A percentile compares a stretch with the other conserved stretches of the same genome.
Evolutionary conservation across 2,329 filamentous ascomycete species (phyloP).

Genomic region (Fusarium fracticaudum): DNA sequence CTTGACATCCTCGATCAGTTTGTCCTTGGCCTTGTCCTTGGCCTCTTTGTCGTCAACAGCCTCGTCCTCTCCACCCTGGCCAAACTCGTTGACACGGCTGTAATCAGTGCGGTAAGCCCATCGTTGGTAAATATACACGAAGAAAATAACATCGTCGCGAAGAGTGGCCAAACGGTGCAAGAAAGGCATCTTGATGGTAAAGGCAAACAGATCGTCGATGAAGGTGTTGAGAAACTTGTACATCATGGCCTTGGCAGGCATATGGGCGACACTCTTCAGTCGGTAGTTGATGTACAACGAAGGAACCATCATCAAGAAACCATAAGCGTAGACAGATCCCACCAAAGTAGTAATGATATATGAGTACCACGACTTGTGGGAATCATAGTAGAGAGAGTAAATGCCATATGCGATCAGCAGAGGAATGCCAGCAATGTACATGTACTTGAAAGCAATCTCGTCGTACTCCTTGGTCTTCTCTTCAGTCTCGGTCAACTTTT

Average conservation of each 20-base stretch:
- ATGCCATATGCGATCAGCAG: slow-evolving; percentile 87
- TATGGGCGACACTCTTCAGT: slow-evolving; percentile 93
- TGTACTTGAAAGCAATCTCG: slow-evolving; percentile 95
- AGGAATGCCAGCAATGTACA: slow-evolving; percentile 91
- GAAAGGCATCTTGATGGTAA: slow-evolving; percentile 99
- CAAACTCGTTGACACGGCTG: slow-evolving; percentile 94
- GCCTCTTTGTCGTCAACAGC: slow-evolving; percentile 75
- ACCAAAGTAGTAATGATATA: slow-evolving; percentile 96
- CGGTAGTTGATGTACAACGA: slow-evolving; percentile 99
- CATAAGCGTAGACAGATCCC: slow-evolving; percentile 95
- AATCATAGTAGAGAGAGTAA: slow-evolving; percentile 92
- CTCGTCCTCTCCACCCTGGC: slow-evolving; percentile 95
- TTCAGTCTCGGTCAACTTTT: slow-evolving; percentile 93
- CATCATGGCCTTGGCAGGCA: slow-evolving; percentile 95
- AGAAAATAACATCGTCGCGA: slow-evolving; percentile 97
- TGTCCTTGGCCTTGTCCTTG: slow-evolving; percentile 52
- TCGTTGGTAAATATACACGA: slow-evolving; percentile 94
- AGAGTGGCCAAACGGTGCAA: slow-evolving; percentile 92
- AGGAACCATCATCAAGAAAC: slow-evolving; percentile 99
- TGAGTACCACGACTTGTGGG: slow-evolving; percentile 97
- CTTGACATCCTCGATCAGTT: slow-evolving; percentile 49
- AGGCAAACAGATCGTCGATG: slow-evolving; percentile 97
- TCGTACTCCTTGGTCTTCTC: slow-evolving; percentile 99
- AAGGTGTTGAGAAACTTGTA: slow-evolving; percentile 99
- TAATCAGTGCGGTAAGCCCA: slow-evolving; percentile 95